Evolutionary conservation across 495 filamentous ascomycete species (phyloP).

Genomic region (Pseudoneurospora amorphoporcata): DNA sequence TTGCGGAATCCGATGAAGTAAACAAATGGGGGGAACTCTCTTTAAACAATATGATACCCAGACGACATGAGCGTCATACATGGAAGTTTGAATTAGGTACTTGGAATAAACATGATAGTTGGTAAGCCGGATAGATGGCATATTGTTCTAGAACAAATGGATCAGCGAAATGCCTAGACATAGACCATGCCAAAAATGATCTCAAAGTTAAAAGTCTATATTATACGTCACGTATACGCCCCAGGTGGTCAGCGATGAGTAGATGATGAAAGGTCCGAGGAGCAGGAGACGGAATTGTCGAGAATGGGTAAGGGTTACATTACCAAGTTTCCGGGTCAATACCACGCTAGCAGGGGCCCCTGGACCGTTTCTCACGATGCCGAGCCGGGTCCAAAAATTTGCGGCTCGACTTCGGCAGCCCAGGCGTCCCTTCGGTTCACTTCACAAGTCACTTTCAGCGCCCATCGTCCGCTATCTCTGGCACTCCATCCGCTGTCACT

Average conservation of each 20-base stretch:
- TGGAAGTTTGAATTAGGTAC: background rate
- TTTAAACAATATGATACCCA: slow-evolving; percentile 10
- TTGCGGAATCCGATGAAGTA: slow-evolving; percentile 15
- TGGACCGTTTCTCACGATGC: background rate
- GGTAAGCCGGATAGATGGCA: background rate
- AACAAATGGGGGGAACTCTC: background rate
- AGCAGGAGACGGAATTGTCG: background rate
- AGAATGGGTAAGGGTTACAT: background rate
- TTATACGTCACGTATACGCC: background rate
- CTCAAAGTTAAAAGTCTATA: background rate
- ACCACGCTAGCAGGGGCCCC: slow-evolving; percentile 13
- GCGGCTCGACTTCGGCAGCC: background rate
- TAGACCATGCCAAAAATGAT: background rate
- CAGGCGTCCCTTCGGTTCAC: background rate
- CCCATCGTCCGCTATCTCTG: background rate
- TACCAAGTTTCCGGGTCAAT: slow-evolving; percentile 6
- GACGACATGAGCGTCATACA: background rate
- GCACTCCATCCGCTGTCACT: background rate
- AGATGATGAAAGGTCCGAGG: background rate
- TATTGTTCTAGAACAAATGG: background rate
- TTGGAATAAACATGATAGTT: background rate
- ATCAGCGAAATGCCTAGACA: background rate
- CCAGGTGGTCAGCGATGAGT: background rate
- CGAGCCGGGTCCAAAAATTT: background rate
- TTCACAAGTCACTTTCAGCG: background rate